Evolutionary conservation across 352 stramenopile species (phyloP), one percentile per base, ranked within the genome.

Genomic region (Pythium graminicola): DNA sequence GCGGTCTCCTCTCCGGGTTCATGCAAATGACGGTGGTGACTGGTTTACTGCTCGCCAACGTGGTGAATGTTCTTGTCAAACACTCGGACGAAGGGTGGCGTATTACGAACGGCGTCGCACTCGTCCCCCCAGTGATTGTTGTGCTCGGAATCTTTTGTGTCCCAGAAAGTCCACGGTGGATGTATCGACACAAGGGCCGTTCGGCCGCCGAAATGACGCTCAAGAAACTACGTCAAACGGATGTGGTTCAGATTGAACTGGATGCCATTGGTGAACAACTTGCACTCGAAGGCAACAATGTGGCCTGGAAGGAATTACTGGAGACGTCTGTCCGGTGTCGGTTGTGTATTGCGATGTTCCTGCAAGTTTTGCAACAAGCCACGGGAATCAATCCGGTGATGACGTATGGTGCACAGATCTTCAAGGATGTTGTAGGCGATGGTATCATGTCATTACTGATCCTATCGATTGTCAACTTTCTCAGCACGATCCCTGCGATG

Each of bases 111-210:
- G 53, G 38, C 10, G 54, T 70, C 9, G 53, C 71, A 8, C 64
- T 68, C 44, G 26, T 59, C 6, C 45, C 69, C 9, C 62, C 69
- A 16, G 20, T 76, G 6, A 54, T 79, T 22, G 70, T 83, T 2
- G 64, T 76, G 59, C 22, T 67, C 13, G 58, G 56, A 19, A 70
- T 81, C 47, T 70, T 67, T 44, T 74, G 36, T 17, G 57, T 85
- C 16, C 72, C 70, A 2, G 74, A 85, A 49, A 75, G 54, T 27
- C 72, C 74, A 11, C 67, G 67, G 8, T 85, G 67, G 67, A 16
- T 67, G 6, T 78, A 74, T 57, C 49, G 72, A 45, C 42, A 66
- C 20, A 71, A 68, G 22, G 65, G 70, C 7, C 51, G 57, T 17
- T 52, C 72, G 0, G 63, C 49, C 4, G 72, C 72, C 0, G 42